These are phyloP conservation scores for Aspergillus puulaauensis DNA, from an alignment of 2,329 filamentous ascomycete species.

Conservation along the genomic window DNA sequence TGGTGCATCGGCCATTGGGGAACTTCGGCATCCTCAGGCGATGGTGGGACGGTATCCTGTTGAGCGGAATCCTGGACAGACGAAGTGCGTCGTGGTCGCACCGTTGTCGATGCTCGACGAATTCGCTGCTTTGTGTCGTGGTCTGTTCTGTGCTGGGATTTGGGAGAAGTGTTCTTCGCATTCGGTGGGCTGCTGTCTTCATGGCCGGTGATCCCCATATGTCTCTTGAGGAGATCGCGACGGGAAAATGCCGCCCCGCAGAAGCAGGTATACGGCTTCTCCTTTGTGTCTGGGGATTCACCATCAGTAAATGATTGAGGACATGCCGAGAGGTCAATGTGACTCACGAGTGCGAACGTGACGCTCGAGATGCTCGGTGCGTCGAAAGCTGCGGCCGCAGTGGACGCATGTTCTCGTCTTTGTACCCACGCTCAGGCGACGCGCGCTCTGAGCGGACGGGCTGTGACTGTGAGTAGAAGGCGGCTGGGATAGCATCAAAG, in stretches of 20 bases:
- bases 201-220: slow-evolving; percentile 34
- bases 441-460: slow-evolving; percentile 17
- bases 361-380: slow-evolving; percentile 37
- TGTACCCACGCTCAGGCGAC: slow-evolving; percentile 26
- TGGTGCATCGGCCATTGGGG: slow-evolving; percentile 30
- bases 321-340: background rate
- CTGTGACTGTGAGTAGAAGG: slow-evolving; percentile 23
- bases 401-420: slow-evolving; percentile 34
- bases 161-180: slow-evolving; percentile 21
- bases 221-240: slow-evolving; percentile 35
- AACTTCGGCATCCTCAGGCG: slow-evolving; percentile 16
- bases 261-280: slow-evolving; percentile 38
- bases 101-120: slow-evolving; percentile 15
- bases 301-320: slow-evolving; percentile 9
- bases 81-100: slow-evolving; percentile 18
- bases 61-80: slow-evolving; percentile 4
- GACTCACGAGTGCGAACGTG: slow-evolving; percentile 36
- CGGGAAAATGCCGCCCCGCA: slow-evolving; percentile 38
- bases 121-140: slow-evolving; percentile 16
- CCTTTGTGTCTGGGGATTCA: slow-evolving; percentile 31
- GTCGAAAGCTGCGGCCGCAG: slow-evolving; percentile 34
- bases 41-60: slow-evolving; percentile 16
- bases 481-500: slow-evolving; percentile 33
- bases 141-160: slow-evolving; percentile 24
- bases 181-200: slow-evolving; percentile 15